Base-by-base conservation (phyloP, 352 stramenopile genomes). In the Globisporangium radiosum region DNA sequence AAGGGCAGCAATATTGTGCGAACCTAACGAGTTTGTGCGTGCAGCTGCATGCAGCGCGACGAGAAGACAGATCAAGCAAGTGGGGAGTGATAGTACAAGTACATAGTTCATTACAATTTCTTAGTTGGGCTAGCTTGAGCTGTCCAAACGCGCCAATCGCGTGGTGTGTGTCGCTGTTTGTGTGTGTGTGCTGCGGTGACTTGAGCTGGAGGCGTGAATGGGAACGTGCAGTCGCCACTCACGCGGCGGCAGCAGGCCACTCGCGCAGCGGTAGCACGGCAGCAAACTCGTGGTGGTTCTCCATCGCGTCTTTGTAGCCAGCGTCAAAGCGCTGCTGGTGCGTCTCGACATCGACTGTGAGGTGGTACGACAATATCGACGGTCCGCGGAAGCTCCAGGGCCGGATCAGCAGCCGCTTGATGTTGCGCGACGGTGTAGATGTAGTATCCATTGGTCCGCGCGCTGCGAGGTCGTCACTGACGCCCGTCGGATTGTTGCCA, bases 351-450 rank as follows among this genome's bases (percentile, higher is more conserved):
- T 86, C 64, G 7, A 87, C 75, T 17, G 75, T 80, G 50, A 89
- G 65, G 63, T 89, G 79, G 62, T 81, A 89, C 19, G 76, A 56
- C 8, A 63, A 61, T 9, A 87, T 37, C 50, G 72, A 63, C 43
- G 83, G 76, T 13, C 71, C 73, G 48, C 76, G 75, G 76, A 76
- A 89, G 52, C 69, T 84, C 75, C 75, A 89, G 15, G 79, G 79
- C 54, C 76, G 81, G 17, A 89, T 71, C 39, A 89, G 66, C 52
- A 88, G 67, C 15, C 70, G 66, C 56, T 66, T 70, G 51, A 59
- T 57, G 63, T 25, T 8, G 15, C 5, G 19, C 2, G 14, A 36
- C 25, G 14, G 33, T 40, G 11, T 39, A 7, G 25, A 25, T 25
- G 25, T 25, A 25, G 25, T 25, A 25, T 25, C 25, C 25, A 25